Percentiles rank a stretch among this genome's conserved stretches.
Evolutionary conservation across 495 filamentous ascomycete genomes (phyloP).

Genomic region (Penicillium longicatenatum): DNA sequence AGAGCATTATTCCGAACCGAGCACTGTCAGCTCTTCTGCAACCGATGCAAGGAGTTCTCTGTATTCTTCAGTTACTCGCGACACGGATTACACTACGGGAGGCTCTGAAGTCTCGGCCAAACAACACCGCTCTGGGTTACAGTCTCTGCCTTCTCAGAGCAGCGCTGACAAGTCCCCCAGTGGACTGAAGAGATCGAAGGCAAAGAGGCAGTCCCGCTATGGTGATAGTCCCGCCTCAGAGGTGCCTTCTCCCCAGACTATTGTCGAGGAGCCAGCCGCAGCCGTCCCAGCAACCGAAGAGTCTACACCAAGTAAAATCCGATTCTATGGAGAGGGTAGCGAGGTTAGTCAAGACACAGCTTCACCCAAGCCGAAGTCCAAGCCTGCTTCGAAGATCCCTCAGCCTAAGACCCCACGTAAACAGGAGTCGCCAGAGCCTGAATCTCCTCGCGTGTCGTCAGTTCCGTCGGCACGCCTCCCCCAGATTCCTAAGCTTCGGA

Average conservation of each 20-base stretch:
- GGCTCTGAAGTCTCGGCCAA: conserved; percentile 30
- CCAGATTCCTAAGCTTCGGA: conserved; percentile 57
- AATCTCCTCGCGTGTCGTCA: conserved; percentile 54
- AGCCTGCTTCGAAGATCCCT: conserved; percentile 31
- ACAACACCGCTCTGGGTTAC: conserved; percentile 23
- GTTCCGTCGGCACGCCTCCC: conserved; percentile 59
- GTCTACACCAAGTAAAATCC: conserved; percentile 3
- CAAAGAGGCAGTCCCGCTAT: conserved; percentile 52
- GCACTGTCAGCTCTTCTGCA: conserved; percentile 36
- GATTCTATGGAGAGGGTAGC: conserved; percentile 28
- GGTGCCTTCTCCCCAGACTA: conserved; percentile 23
- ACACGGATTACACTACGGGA: conserved; percentile 39
- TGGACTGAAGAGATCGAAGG: conserved; percentile 56
- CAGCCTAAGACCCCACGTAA: conserved; percentile 29
- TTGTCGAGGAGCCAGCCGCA: conserved; percentile 13
- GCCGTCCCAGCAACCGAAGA: background rate
- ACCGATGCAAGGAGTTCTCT: conserved; percentile 36
- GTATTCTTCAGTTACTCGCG: conserved; percentile 38
- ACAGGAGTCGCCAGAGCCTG: conserved; percentile 27
- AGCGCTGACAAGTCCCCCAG: conserved; percentile 33
- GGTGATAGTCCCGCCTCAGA: conserved; percentile 40
- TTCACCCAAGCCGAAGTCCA: conserved; percentile 18
- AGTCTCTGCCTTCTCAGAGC: conserved; percentile 30
- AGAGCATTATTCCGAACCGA: conserved; percentile 41
- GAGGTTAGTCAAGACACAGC: conserved; percentile 9